Conservation (phyloP, 2,329 filamentous ascomycete species). For the Xylariales sp. region DNA sequence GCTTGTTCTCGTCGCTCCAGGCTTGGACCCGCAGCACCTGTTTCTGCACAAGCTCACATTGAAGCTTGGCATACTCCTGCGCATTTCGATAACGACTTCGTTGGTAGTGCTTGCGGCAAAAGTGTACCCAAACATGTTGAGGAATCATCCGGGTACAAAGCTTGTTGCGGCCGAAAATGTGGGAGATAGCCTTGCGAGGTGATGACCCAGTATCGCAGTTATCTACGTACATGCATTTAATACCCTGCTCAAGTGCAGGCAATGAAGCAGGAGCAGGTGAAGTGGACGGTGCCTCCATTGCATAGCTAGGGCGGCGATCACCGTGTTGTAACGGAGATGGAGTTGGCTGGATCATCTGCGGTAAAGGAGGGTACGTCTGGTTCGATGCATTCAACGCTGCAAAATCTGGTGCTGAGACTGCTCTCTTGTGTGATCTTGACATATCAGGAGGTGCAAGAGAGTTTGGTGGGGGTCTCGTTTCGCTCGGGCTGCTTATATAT, state of each 20-base stretch:
- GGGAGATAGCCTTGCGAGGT: slow-evolving; percentile 71
- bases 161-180: slow-evolving; percentile 83
- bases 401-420: slow-evolving; percentile 45
- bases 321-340: slow-evolving; percentile 18
- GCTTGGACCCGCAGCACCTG: slow-evolving; percentile 59
- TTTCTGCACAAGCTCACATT: slow-evolving; percentile 59
- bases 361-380: slow-evolving; percentile 15
- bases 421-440: slow-evolving; percentile 39
- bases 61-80: slow-evolving; percentile 54
- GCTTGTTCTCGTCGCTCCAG: slow-evolving; percentile 54
- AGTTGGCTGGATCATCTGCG: slow-evolving; percentile 20
- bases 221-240: slow-evolving; percentile 49
- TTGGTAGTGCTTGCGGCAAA: slow-evolving; percentile 81
- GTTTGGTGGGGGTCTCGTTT: slow-evolving; percentile 6
- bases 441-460: slow-evolving; percentile 14
- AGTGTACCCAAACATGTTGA: slow-evolving; percentile 66
- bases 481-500: slow-evolving; percentile 13
- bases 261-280: slow-evolving; percentile 10
- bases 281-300: slow-evolving; percentile 14
- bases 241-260: slow-evolving; percentile 16
- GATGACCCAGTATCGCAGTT: slow-evolving; percentile 57
- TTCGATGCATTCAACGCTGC: slow-evolving; percentile 20
- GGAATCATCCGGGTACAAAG: slow-evolving; percentile 68
- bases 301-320: slow-evolving; percentile 12
- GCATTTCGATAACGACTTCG: slow-evolving; percentile 65